A percentile compares a stretch with the other conserved stretches of the same genome.
Evolutionary conservation across 805 yeast species (phyloP).

Genomic region (Cyberlindnera misumaiensis): DNA sequence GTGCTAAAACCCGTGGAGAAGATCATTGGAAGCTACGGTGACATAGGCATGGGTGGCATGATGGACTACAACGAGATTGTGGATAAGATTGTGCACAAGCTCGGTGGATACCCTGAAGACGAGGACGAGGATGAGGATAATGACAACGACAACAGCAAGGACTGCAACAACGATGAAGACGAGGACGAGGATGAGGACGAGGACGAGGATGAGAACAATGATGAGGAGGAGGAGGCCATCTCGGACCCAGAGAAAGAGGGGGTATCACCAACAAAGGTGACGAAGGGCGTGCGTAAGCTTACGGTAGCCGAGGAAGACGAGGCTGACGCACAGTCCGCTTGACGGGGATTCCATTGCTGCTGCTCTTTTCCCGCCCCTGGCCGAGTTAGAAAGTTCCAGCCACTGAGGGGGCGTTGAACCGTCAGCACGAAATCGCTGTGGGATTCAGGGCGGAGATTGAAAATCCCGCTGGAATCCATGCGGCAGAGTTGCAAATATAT

Average conservation of each 20-base stretch:
- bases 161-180: slow-evolving; percentile 9
- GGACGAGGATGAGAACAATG: slow-evolving; percentile 11
- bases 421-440: too few species aligned
- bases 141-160: slow-evolving; percentile 16
- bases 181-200: slow-evolving; percentile 14
- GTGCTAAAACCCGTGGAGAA: slow-evolving; percentile 93
- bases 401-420: neutral
- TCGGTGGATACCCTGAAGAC: slow-evolving; percentile 55
- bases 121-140: slow-evolving; percentile 44
- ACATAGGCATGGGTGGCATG: slow-evolving; percentile 99
- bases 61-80: slow-evolving; percentile 95
- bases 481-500: too few species aligned
- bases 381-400: neutral
- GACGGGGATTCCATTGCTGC: neutral
- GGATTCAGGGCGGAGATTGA: too few species aligned
- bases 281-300: slow-evolving; percentile 22
- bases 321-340: slow-evolving; percentile 4
- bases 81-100: slow-evolving; percentile 68
- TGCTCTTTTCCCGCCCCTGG: too few species aligned
- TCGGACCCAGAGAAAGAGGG: slow-evolving; percentile 8
- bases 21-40: slow-evolving; percentile 89
- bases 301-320: slow-evolving; percentile 21
- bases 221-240: slow-evolving; percentile 12
- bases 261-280: slow-evolving; percentile 18
- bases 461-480: too few species aligned